These are phyloP conservation scores for Gnomoniopsis sp. DNA, from an alignment of 2,329 filamentous ascomycete species.

Conservation along the genomic window DNA sequence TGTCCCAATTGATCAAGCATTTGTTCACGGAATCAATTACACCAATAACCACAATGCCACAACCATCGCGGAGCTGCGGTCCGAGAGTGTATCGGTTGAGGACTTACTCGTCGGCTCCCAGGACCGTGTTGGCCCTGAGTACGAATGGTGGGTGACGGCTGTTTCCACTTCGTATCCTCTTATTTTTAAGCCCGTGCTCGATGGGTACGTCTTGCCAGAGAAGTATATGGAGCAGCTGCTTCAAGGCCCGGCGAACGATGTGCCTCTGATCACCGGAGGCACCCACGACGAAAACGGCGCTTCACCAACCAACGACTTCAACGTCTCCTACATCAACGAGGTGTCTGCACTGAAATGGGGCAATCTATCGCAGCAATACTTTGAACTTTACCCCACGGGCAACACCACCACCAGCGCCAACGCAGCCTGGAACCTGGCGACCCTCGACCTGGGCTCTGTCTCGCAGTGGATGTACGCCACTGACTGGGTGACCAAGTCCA, in stretches of 20 bases:
- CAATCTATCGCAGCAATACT: constrained; percentile 22
- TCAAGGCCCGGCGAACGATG: constrained; percentile 29
- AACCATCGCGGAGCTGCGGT: constrained; percentile 11
- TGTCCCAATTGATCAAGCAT: constrained; percentile 25
- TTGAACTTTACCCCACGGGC: constrained; percentile 26
- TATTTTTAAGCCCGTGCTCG: constrained; percentile 26
- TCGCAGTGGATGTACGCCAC: constrained; percentile 26
- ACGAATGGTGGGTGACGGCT: too few species aligned
- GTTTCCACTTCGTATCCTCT: too few species aligned
- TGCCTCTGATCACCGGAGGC: constrained; percentile 34
- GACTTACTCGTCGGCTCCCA: constrained; percentile 24
- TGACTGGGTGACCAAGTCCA: constrained; percentile 24
- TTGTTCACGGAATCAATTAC: constrained; percentile 26
- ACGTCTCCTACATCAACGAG: constrained; percentile 24
- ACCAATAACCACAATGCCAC: constrained; percentile 18
- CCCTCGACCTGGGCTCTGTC: constrained; percentile 22
- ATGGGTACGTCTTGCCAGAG: constrained; percentile 22
- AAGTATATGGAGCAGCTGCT: constrained; percentile 21
- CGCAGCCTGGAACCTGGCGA: constrained; percentile 26
- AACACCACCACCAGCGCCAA: constrained; percentile 21
- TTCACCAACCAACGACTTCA: constrained; percentile 21
- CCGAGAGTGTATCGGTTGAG: constrained; percentile 7
- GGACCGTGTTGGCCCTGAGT: constrained; percentile 26
- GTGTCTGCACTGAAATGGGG: constrained; percentile 16
- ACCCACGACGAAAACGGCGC: constrained; percentile 31